Evolutionary conservation across 805 yeast genomes (phyloP).

Genomic region (Saccharomycopsis lassenensis): DNA sequence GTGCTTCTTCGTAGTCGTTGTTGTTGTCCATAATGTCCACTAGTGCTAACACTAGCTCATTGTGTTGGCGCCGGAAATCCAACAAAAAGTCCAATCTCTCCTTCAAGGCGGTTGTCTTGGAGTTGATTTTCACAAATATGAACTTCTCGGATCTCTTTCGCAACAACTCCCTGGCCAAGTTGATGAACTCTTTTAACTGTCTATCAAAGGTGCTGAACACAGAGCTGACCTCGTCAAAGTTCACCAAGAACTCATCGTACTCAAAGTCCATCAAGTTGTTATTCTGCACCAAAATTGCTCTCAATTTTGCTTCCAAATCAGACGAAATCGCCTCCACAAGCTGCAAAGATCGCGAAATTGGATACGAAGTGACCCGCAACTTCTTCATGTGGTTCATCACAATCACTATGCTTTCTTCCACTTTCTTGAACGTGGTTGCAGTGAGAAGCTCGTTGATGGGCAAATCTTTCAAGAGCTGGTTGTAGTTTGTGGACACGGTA

Average conservation of each 20-base stretch:
- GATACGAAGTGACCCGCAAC: slow-evolving; percentile 49
- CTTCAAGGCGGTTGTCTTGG: slow-evolving; percentile 30
- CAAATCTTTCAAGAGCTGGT: slow-evolving; percentile 54
- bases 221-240: slow-evolving; percentile 23
- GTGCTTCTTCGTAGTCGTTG: slow-evolving; percentile 16
- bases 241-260: slow-evolving; percentile 29
- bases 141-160: slow-evolving; percentile 66
- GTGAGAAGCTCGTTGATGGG: slow-evolving; percentile 52
- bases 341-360: slow-evolving; percentile 49
- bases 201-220: slow-evolving; percentile 46
- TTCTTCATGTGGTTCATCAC: slow-evolving; percentile 56
- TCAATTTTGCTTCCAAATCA: slow-evolving; percentile 41
- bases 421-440: slow-evolving; percentile 32
- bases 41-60: slow-evolving; percentile 33
- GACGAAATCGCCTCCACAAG: slow-evolving; percentile 55
- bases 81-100: slow-evolving; percentile 34
- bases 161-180: slow-evolving; percentile 60
- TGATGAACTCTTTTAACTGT: slow-evolving; percentile 49
- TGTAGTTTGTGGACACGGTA: slow-evolving; percentile 41
- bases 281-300: slow-evolving; percentile 25
- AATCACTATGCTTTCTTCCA: slow-evolving; percentile 34
- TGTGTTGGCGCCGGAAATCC: slow-evolving; percentile 42
- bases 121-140: slow-evolving; percentile 49
- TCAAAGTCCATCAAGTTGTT: slow-evolving; percentile 34
- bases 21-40: slow-evolving; percentile 17